A percentile compares a stretch with the other conserved stretches of the same genome.
Conservation (phyloP, 306 rosid species). For the Cotoneaster glaucophyllus region DNA sequence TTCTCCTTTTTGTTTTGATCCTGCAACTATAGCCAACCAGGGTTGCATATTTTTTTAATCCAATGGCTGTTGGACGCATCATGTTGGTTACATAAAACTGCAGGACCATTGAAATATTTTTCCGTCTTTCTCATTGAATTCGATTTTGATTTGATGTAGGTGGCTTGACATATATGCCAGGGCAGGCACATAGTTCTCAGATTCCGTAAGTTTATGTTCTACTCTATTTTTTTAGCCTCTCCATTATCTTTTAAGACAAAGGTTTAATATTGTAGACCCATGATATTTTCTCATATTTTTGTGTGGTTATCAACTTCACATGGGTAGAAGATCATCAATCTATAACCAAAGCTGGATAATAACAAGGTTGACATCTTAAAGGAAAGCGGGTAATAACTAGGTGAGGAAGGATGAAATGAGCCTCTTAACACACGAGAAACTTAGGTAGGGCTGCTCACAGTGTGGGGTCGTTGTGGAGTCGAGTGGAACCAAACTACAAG, state of each 20-base stretch:
- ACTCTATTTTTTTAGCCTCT: neutral
- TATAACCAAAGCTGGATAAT: neutral
- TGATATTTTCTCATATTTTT: neutral
- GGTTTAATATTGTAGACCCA: neutral
- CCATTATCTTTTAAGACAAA: neutral
- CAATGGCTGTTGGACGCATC: slow-evolving; percentile 7
- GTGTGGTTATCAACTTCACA: neutral
- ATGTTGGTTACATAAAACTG: neutral
- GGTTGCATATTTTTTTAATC: neutral
- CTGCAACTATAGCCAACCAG: neutral
- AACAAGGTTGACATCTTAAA: neutral
- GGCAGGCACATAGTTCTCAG: slow-evolving; percentile 49
- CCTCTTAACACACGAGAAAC: neutral
- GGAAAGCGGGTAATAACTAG: neutral
- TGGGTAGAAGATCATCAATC: neutral
- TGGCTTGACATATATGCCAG: slow-evolving; percentile 59
- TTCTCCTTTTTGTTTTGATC: neutral
- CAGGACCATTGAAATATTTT: neutral
- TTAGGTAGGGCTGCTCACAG: no score
- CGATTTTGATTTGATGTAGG: slow-evolving; percentile 44
- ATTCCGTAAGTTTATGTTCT: slow-evolving; percentile 49
- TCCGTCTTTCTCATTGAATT: neutral
- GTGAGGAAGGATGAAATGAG: neutral
- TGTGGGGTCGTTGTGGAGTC: no score
- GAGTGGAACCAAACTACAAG: no score